Base-by-base conservation (phyloP, 2,329 filamentous ascomycete species). In the Exophiala mesophila region DNA sequence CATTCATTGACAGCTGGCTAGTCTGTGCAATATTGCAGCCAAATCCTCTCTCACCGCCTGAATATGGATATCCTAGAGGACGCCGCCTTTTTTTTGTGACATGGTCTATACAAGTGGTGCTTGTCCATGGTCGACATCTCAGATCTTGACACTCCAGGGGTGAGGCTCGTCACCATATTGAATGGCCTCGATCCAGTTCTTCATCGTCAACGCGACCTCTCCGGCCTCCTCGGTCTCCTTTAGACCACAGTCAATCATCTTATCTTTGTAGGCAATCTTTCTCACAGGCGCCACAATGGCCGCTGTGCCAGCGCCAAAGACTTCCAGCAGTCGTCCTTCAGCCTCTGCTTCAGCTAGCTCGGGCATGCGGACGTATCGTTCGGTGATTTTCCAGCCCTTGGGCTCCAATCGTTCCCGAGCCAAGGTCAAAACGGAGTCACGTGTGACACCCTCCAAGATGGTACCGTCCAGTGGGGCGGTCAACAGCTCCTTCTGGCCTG, bases 381-480 rank as follows among this genome's bases (percentile, higher is more conserved):
- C 92, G 15, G 73, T 75, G 45, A 98, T 71, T 55, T 78, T 80
- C 92, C 92, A 98, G 47, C 92, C 92, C 66, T 95, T 76, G 12
- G 87, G 86, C 16, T 64, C 78, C 20, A 98, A 76, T 57, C 82
- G 78, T 72, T 98, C 88, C 28, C 84, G 77, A 24, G 92, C 92
- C 30, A 98, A 80, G 4, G 72, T 69, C n/a, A 98, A 75, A 36
- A 98, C 82, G 2, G 86, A 94, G 68, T 98, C 90, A 55, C 92
- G 76, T 8, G 89, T 96, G 5, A 98, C 88, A 57, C 92, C 92
- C 67, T 94, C 88, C 33, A 98, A 77, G 54, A 98, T 98, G 20
- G 90, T 98, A 37, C 92, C 92, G 63, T 98, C 92, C 10, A 98
- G 76, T 17, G 92, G 92, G 26, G 90, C 88, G n/a, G 92, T 98